Base-by-base conservation (phyloP, 177 flowering plant genomes). In the Vitis hybrid region DNA sequence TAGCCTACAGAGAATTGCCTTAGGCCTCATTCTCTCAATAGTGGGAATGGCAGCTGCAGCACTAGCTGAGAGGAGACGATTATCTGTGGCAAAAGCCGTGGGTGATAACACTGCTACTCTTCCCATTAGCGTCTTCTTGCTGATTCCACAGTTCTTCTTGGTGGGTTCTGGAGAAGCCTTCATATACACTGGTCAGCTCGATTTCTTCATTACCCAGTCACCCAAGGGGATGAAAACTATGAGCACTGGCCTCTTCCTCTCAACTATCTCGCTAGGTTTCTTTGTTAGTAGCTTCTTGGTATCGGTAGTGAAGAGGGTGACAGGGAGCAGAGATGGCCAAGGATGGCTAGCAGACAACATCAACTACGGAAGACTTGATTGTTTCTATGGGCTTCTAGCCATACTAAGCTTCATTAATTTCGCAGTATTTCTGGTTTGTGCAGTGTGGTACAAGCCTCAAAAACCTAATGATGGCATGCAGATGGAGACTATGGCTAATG, bases 151-250 rank as follows among this genome's bases (percentile, higher is more conserved):
- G 30, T 93, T 93, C 77, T 82, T 91, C 80, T 71, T 93, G 18
- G 85, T 93, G 7, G 98, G 97, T 4, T 61, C 96, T 1, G 98
- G 94, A 1, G 98, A 93, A 74, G 98, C 96, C 6, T 91, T 93
- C 79, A 91, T 91, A 60, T 93, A 93, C 90, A 89, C 96, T 0
- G 98, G 98, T 48, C 98, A 93, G 74, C 90, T 93, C 0, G 98
- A 90, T 70, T 90, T 93, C 87, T 93, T 93, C 88, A 91, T 93
- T 73, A 93, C 97, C 0, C 88, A 84, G 52, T 87, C 97, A 1
- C 98, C 98, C 2, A 91, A 89, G 72, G 90, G 94, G 8, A 93
- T 93, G 98, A 93, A 91, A 69, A 85, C 97, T 1, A 89, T 93
- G 97, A 93, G 97, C 86, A 93, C 98, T 1, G 97, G 98, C 10